phyloP scores from a whole-genome alignment of 306 rosid species.

The Ochetophila trinervis region DNA sequence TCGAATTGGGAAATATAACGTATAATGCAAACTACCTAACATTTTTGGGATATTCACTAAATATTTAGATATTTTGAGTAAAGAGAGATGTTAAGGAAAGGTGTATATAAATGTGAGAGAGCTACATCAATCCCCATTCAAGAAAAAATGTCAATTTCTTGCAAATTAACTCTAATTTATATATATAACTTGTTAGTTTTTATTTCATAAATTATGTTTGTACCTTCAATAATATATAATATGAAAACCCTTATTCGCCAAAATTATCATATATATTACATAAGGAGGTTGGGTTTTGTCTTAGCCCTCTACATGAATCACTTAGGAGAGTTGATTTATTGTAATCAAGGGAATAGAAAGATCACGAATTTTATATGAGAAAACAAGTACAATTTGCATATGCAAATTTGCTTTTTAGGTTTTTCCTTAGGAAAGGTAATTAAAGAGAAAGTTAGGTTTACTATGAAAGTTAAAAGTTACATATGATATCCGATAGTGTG shows the following conservation, averaged over 20 bases:
- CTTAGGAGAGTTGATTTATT: not conserved
- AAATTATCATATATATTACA: not conserved
- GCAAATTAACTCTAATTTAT: too few species aligned
- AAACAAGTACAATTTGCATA: slow-evolving; percentile 9
- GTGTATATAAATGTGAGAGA: not conserved
- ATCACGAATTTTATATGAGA: not conserved
- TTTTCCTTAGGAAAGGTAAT: slow-evolving; percentile 1
- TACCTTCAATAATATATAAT: too few species aligned
- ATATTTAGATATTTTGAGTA: too few species aligned
- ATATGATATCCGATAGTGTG: too few species aligned
- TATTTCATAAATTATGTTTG: too few species aligned
- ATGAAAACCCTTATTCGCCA: not conserved
- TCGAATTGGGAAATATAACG: too few species aligned
- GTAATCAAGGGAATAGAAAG: not conserved
- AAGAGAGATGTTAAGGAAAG: too few species aligned
- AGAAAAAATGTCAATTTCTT: not conserved
- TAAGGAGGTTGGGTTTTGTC: not conserved
- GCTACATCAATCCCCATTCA: not conserved
- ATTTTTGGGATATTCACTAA: too few species aligned
- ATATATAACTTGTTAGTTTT: too few species aligned
- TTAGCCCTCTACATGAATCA: not conserved
- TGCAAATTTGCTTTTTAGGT: slow-evolving; percentile 15
- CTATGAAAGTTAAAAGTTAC: not conserved
- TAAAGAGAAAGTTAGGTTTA: slow-evolving; percentile 35
- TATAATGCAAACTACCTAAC: too few species aligned